Evolutionary conservation across 2,329 filamentous ascomycete species (phyloP).

Genomic region (Pseudocercospora eumusae): DNA sequence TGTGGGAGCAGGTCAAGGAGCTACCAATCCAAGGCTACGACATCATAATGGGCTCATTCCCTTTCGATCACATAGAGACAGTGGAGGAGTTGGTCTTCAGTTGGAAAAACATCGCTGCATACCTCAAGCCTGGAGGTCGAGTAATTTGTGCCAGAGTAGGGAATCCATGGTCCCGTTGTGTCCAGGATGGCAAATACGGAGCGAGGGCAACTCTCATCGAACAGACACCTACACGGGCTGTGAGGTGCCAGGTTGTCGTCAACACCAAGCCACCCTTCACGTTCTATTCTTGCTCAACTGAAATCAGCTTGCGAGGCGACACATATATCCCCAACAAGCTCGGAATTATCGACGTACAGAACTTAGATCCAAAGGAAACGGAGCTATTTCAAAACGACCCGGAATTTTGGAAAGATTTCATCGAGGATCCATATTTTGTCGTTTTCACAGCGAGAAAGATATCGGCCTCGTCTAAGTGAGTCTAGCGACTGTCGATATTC

Average conservation of each 20-base stretch:
- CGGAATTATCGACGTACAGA: slow-evolving; percentile 15
- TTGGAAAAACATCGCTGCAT: slow-evolving; percentile 23
- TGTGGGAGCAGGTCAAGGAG: slow-evolving; percentile 15
- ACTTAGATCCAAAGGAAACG: slow-evolving; percentile 12
- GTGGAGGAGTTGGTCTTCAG: slow-evolving; percentile 17
- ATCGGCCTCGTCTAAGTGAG: background rate
- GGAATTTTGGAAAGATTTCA: slow-evolving; percentile 24
- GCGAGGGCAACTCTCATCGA: slow-evolving; percentile 16
- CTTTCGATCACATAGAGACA: slow-evolving; percentile 22
- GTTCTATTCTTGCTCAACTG: slow-evolving; percentile 15
- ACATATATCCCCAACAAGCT: slow-evolving; percentile 18
- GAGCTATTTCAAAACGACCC: slow-evolving; percentile 16
- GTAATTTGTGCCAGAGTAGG: slow-evolving; percentile 17
- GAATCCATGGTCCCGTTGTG: slow-evolving; percentile 10
- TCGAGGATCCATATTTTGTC: slow-evolving; percentile 23
- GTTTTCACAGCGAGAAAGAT: slow-evolving; percentile 19
- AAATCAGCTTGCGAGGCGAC: slow-evolving; percentile 16
- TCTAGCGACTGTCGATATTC: background rate
- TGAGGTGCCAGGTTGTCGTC: slow-evolving; percentile 17
- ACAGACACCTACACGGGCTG: slow-evolving; percentile 14
- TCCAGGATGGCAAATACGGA: slow-evolving; percentile 22
- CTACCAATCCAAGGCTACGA: slow-evolving; percentile 23
- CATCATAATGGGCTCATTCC: slow-evolving; percentile 25
- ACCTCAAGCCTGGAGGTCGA: slow-evolving; percentile 24
- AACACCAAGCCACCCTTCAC: slow-evolving; percentile 17